These are phyloP conservation scores for Macroventuria anomochaeta DNA, from an alignment of 2,329 filamentous ascomycete species.

Conservation along the genomic window DNA sequence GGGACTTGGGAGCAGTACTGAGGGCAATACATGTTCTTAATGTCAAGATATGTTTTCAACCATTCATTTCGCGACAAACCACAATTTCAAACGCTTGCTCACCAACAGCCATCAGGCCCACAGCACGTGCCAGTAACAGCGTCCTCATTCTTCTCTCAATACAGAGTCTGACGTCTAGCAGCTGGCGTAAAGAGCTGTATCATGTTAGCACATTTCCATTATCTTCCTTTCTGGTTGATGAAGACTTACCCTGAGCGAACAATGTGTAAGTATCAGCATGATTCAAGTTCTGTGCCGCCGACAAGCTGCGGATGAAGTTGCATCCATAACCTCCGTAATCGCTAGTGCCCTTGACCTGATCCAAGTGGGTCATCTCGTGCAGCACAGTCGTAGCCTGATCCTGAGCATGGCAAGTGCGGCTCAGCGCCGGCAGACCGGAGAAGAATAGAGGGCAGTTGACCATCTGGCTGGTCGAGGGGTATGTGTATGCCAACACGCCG, in stretches of 20 bases:
- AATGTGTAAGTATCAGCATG: constrained; percentile 67
- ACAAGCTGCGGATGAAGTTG: constrained; percentile 53
- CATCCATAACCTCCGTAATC: constrained; percentile 65
- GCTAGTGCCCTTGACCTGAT: constrained; percentile 62
- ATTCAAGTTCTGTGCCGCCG: constrained; percentile 59
- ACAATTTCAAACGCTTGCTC: too few relatives aligned
- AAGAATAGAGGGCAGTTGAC: constrained; percentile 68
- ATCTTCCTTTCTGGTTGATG: too few relatives aligned
- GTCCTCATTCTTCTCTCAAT: not conserved
- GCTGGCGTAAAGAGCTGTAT: constrained; percentile 6
- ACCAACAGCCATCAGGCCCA: too few relatives aligned
- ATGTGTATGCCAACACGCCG: constrained; percentile 65
- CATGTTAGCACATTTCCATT: too few relatives aligned
- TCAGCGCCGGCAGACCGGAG: constrained; percentile 56
- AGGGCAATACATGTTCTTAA: not conserved
- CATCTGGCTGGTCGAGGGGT: constrained; percentile 60
- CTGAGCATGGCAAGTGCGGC: constrained; percentile 64
- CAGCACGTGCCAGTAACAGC: not conserved
- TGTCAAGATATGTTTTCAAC: too few relatives aligned
- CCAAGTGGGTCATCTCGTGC: constrained; percentile 68
- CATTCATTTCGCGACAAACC: too few relatives aligned
- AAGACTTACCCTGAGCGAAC: constrained; percentile 24
- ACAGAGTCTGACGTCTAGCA: not conserved
- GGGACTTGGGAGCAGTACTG: constrained; percentile 35
- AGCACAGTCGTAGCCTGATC: constrained; percentile 68